Evolutionary conservation across 352 stramenopile species (phyloP), one percentile per base, ranked within the genome.

Genomic region (Pythium aquatile): DNA sequence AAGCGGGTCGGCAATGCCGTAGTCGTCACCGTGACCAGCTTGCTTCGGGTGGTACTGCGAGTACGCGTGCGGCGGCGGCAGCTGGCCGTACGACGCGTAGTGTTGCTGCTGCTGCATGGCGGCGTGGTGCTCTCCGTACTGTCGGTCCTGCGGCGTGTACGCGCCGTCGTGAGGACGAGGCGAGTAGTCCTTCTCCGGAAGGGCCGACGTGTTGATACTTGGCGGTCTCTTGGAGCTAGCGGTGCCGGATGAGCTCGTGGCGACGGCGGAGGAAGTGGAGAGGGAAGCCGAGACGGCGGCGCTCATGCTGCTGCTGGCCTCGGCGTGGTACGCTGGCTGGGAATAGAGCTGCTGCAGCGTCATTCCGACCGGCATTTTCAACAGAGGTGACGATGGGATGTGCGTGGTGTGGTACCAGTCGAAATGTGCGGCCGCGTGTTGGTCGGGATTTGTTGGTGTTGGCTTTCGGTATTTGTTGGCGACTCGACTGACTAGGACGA

Each of bases 311-410:
- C 13, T 37, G 13, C 40, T 44, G 53, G 47, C 32, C 32, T 73
- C 61, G 35, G 66, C 65, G 37, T 70, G 69, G 55, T 76, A 70
- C 26, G 74, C 59, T 44, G 74, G 65, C 40, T 74, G 76, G 13
- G 79, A 74, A 67, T 91, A 90, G 58, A 90, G 75, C 58, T 91
- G 82, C 56, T 88, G 83, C 40, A 91, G 74, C 24, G 82, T 90
- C 82, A 90, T 91, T 33, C 83, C 79, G 46, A 78, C 75, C 9
- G 65, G 58, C 58, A 66, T 65, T 33, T 37, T 65, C 20, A 40
- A 48, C 40, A 0, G 56, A 26, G 47, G 33, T 33, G 13, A 33
- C 24, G 6, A 24, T 24, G 20, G 20, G 30, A 20, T 48, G 40
- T 44, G 42, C 10, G 20, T 49, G 17, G 46, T 28, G 56, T 51